Conservation (phyloP, 768 basidiomycete genomes). For the Suillus subalutaceus region DNA sequence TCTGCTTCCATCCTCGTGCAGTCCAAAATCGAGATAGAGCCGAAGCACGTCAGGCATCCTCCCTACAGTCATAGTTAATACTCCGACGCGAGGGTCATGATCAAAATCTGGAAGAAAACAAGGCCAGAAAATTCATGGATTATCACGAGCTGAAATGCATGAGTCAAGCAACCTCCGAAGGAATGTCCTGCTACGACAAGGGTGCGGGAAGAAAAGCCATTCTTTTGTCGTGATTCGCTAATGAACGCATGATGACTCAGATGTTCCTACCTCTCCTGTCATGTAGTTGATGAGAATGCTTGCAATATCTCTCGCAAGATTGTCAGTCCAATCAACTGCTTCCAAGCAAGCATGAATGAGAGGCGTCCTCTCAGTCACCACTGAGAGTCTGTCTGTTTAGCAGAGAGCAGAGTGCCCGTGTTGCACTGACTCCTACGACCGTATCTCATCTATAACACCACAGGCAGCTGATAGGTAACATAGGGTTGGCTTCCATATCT, state of each 20-base stretch:
- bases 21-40: slow-evolving; percentile 62
- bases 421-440: slow-evolving; percentile 81
- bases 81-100: neutral
- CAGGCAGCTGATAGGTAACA: slow-evolving; percentile 47
- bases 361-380: slow-evolving; percentile 48
- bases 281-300: slow-evolving; percentile 56
- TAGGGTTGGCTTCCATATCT: slow-evolving; percentile 83
- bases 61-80: neutral
- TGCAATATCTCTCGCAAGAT: neutral
- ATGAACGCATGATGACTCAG: slow-evolving; percentile 39
- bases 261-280: slow-evolving; percentile 42
- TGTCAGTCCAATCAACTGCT: slow-evolving; percentile 40
- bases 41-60: slow-evolving; percentile 17
- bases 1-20: slow-evolving; percentile 32
- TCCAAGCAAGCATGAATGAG: neutral
- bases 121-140: slow-evolving; percentile 53
- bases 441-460: slow-evolving; percentile 64
- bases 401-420: slow-evolving; percentile 81
- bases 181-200: slow-evolving; percentile 82
- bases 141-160: slow-evolving; percentile 11
- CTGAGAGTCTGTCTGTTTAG: slow-evolving; percentile 63
- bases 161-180: slow-evolving; percentile 75
- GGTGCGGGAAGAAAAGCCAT: slow-evolving; percentile 54
- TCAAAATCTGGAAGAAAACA: slow-evolving; percentile 52
- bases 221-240: slow-evolving; percentile 40